Evolutionary conservation across 2,329 filamentous ascomycete species (phyloP), one percentile per base, ranked within the genome.

Genomic region (Tolypocladium paradoxum): DNA sequence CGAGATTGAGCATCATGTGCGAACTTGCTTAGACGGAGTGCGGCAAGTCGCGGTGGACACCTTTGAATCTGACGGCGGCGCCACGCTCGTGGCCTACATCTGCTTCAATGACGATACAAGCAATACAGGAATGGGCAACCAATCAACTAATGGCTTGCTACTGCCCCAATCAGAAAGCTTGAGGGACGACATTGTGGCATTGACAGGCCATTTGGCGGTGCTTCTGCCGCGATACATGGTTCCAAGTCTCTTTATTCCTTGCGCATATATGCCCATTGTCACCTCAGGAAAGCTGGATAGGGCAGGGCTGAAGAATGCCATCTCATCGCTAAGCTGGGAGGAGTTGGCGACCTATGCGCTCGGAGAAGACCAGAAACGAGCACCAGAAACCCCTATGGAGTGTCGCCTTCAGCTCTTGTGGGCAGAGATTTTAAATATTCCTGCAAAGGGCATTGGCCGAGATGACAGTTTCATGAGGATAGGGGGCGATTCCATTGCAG

Each of bases 391-490:
- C 14, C 20, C 27, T 1, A 54, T 52, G 46, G 54, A 56, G 48
- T 18, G 4, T 2, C 43, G 27, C 5, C 18, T 56, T 9, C 54
- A 56, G 5, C 31, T 37, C 4, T 37, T 56, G 2, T 56, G 54
- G 54, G 52, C 54, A 2, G 48, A 48, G 18, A 49, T 56, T 4
- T 29, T 56, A 0, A 54, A 50, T 1, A 36, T 56, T 34, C 9
- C 52, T 14, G 35, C 40, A 22, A 35, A 53, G 1, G 51, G 45
- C 2, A 71, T 75, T 24, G 65, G 68, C 7, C 55, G 64, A 4
- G 57, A 59, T 8, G 56, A 61, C 37, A 58, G 57, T 49, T 65
- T 65, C 54, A 61, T 65, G 35, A 40, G 51, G 6, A 55, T 65
- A 1, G 63, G 63, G 2, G 64, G 64, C 7, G 61, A 63, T 22